Conservation (phyloP, 106 monocot species). For the Agapanthus africanus region DNA sequence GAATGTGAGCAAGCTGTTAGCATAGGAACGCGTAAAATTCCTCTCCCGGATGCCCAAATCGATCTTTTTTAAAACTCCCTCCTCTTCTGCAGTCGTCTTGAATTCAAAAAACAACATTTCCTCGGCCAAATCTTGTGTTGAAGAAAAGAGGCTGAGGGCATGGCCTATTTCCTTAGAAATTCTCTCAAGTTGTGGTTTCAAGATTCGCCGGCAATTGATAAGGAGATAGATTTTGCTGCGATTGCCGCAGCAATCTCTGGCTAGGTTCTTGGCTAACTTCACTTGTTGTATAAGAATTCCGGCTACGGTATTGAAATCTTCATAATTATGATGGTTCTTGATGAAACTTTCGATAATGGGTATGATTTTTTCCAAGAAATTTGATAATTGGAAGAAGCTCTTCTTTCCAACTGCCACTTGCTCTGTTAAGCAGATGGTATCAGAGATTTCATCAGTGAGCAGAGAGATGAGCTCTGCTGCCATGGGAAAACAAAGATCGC, state of each 20-base stretch:
- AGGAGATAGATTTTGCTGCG: constrained; percentile 21
- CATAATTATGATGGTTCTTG: neutral
- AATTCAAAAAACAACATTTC: constrained; percentile 9
- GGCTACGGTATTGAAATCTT: neutral
- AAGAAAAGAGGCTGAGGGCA: constrained; percentile 16
- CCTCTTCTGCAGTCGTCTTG: constrained; percentile 4
- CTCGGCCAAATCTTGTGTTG: neutral
- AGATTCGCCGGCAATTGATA: constrained; percentile 17
- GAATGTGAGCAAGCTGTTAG: constrained; percentile 18
- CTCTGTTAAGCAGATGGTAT: neutral
- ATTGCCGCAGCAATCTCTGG: neutral
- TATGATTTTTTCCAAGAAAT: constrained; percentile 8
- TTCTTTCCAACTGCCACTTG: constrained; percentile 10
- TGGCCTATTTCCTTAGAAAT: constrained; percentile 16
- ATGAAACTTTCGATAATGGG: neutral
- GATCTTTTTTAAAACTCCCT: constrained; percentile 11
- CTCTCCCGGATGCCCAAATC: constrained; percentile 10
- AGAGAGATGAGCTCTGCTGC: neutral
- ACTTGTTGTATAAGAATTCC: neutral
- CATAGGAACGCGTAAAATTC: constrained; percentile 14
- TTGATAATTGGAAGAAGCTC: constrained; percentile 13
- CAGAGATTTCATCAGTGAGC: neutral
- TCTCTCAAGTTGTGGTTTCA: constrained; percentile 7
- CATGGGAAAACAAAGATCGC: neutral
- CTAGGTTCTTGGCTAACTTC: neutral